Conservation (phyloP, 2,329 filamentous ascomycete species). For the Fusarium continuum region DNA sequence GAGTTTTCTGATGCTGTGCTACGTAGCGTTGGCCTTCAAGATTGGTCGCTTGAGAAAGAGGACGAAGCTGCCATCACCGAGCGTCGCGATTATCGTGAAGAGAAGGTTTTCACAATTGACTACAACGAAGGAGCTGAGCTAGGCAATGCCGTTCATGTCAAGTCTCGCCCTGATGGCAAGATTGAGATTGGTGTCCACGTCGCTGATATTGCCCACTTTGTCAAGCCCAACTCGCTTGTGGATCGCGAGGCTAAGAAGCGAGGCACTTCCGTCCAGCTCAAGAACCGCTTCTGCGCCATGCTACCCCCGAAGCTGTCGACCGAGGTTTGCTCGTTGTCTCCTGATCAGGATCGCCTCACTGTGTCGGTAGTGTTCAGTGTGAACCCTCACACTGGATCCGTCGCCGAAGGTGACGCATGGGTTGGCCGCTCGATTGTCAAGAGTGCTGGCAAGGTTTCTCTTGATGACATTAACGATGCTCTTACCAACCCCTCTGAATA, state of each 20-base stretch:
- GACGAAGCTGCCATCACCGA: constrained; percentile 76
- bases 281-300: constrained; percentile 88
- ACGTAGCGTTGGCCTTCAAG: constrained; percentile 89
- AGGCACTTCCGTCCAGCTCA: constrained; percentile 92
- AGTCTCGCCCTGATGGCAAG: constrained; percentile 81
- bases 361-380: constrained; percentile 94
- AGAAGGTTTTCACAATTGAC: constrained; percentile 92
- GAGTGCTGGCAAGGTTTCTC: constrained; percentile 85
- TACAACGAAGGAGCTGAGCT: constrained; percentile 88
- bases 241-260: constrained; percentile 98
- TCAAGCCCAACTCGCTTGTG: constrained; percentile 94
- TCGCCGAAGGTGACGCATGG: constrained; percentile 89
- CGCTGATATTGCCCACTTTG: constrained; percentile 93
- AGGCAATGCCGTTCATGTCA: constrained; percentile 92
- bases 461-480: constrained; percentile 86
- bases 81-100: constrained; percentile 89
- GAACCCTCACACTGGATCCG: constrained; percentile 78
- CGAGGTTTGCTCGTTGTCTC: constrained; percentile 87
- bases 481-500: constrained; percentile 71
- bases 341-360: constrained; percentile 88
- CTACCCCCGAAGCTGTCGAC: constrained; percentile 85
- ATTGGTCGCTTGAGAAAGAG: constrained; percentile 89
- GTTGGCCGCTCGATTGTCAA: constrained; percentile 94
- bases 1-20: constrained; percentile 97
- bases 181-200: constrained; percentile 96